Percentiles rank a stretch among this genome's conserved stretches.
These are phyloP conservation scores for Strobilomyces confusus DNA, from an alignment of 768 basidiomycete species.

Conservation along the genomic window DNA sequence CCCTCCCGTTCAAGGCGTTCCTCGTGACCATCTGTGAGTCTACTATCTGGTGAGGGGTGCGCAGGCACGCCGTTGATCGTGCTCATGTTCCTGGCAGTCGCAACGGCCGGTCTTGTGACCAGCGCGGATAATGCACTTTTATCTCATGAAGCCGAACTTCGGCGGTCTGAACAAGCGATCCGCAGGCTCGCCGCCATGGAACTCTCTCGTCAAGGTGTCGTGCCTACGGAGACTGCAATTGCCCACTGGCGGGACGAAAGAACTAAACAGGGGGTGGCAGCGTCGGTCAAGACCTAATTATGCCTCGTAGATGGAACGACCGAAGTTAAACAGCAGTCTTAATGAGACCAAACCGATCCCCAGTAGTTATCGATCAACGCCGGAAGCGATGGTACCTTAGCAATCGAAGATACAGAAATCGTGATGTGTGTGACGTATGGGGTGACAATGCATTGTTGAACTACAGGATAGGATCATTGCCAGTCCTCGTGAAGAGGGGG, in stretches of 20 bases:
- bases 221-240: conserved; percentile 83
- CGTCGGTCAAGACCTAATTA: conserved; percentile 7
- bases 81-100: conserved; percentile 38
- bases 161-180: conserved; percentile 63
- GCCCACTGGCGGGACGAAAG: conserved; percentile 66
- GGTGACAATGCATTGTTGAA: conserved; percentile 16
- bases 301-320: neutral
- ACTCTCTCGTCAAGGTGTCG: conserved; percentile 66
- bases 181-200: conserved; percentile 73
- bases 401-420: conserved; percentile 9
- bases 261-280: conserved; percentile 16
- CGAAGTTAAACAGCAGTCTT: conserved; percentile 22
- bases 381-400: conserved; percentile 3
- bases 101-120: conserved; percentile 65
- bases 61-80: neutral
- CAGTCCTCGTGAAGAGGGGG: conserved; percentile 22
- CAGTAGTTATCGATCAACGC: neutral
- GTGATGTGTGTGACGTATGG: conserved; percentile 9
- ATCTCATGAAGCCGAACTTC: conserved; percentile 61
- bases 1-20: conserved; percentile 77
- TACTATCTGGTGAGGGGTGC: neutral
- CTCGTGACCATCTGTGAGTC: conserved; percentile 66
- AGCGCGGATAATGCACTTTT: conserved; percentile 75
- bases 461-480: conserved; percentile 24
- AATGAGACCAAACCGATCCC: neutral